phyloP scores from a whole-genome alignment of 2,329 filamentous ascomycete species.

The Dothideomycetes sp. region DNA sequence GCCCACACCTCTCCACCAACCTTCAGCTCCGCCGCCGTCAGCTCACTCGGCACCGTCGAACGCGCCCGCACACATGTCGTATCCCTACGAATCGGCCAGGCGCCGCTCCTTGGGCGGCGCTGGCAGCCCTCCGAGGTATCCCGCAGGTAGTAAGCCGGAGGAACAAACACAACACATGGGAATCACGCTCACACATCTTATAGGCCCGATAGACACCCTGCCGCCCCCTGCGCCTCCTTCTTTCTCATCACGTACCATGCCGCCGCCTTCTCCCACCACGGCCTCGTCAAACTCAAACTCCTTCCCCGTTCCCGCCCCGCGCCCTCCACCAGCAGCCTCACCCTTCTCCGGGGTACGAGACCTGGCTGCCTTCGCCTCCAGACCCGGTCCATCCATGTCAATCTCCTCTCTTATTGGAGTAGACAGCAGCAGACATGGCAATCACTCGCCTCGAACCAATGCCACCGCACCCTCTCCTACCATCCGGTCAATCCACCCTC shows the following conservation, averaged over 20 bases:
- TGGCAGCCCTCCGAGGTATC: conserved; percentile 23
- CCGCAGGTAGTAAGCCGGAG: conserved; percentile 20
- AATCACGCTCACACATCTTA: background rate
- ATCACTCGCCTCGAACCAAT: conserved; percentile 21
- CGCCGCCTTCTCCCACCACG: conserved; percentile 37
- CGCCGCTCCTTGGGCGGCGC: conserved; percentile 31
- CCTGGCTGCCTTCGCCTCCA: conserved; percentile 39
- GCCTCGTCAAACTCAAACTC: conserved; percentile 26
- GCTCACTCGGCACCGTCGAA: conserved; percentile 14
- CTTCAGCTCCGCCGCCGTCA: conserved; percentile 13
- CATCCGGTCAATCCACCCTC: conserved; percentile 34
- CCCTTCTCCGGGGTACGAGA: conserved; percentile 42
- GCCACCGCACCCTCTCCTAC: conserved; percentile 18
- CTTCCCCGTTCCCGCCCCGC: conserved; percentile 24
- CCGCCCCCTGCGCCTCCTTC: conserved; percentile 28
- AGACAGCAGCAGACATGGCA: conserved; percentile 13
- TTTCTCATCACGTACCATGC: conserved; percentile 35
- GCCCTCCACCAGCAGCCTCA: conserved; percentile 33
- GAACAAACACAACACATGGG: background rate
- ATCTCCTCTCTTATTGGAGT: conserved; percentile 61
- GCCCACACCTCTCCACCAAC: conserved; percentile 10
- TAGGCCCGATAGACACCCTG: conserved; percentile 18
- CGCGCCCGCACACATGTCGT: conserved; percentile 24
- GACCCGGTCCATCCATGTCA: conserved; percentile 57
- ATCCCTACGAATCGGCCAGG: conserved; percentile 31